Evolutionary conservation across 441 rosid species (phyloP).

Genomic region (Sinapis alba): DNA sequence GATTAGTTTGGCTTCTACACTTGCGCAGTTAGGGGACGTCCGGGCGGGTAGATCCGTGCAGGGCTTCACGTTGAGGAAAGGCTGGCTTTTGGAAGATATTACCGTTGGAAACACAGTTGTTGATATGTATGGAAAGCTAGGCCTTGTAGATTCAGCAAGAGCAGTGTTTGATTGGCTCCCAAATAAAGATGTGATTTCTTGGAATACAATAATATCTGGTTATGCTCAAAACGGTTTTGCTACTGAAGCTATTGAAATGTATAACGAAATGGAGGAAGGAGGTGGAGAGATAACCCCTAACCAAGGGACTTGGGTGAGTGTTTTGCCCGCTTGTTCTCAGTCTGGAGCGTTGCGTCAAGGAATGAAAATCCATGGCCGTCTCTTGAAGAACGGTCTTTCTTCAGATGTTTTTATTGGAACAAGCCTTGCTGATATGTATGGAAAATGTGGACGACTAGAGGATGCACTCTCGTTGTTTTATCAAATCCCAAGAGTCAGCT

Average conservation of each 20-base stretch:
- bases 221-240: slow-evolving; percentile 13
- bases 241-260: slow-evolving; percentile 14
- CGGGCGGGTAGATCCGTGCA: background rate
- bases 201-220: background rate
- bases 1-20: slow-evolving; percentile 12
- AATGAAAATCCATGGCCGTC: slow-evolving; percentile 8
- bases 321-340: slow-evolving; percentile 14
- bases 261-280: slow-evolving; percentile 13
- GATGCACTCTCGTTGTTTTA: slow-evolving; percentile 10
- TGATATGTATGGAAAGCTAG: slow-evolving; percentile 8
- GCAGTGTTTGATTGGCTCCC: slow-evolving; percentile 8
- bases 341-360: slow-evolving; percentile 13
- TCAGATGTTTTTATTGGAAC: slow-evolving; percentile 5
- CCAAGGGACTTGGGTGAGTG: slow-evolving; percentile 22
- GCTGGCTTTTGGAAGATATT: background rate
- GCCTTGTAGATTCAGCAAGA: slow-evolving; percentile 15
- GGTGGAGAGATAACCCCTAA: background rate
- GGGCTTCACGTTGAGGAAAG: slow-evolving; percentile 10
- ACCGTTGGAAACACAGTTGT: background rate
- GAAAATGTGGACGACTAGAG: slow-evolving; percentile 3
- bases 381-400: slow-evolving; percentile 1
- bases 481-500: slow-evolving; percentile 16
- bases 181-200: background rate
- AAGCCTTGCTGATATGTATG: slow-evolving; percentile 17
- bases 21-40: slow-evolving; percentile 7